Percentiles rank a stretch among this genome's conserved stretches.
These are phyloP conservation scores for Paramecium sexaurelia DNA, from an alignment of 73 alveolate genomes.

Conservation along the genomic window DNA sequence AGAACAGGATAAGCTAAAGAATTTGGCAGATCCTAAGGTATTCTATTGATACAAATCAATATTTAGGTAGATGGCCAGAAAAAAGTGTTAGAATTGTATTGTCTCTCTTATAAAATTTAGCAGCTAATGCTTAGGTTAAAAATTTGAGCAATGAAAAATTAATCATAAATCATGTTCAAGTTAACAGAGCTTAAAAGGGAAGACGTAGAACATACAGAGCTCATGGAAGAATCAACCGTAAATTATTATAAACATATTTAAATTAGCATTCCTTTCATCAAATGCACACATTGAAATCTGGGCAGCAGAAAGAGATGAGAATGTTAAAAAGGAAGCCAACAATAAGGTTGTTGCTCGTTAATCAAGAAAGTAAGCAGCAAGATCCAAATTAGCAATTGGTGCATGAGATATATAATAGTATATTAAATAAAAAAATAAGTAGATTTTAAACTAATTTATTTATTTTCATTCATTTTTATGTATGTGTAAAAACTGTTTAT, in stretches of 20 bases:
- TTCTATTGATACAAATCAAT: neutral
- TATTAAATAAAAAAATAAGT: neutral
- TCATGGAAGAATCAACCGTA: conserved; percentile 95
- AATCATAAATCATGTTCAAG: conserved; percentile 84
- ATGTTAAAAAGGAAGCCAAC: conserved; percentile 90
- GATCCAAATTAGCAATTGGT: conserved; percentile 79
- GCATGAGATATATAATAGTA: conserved; percentile 39
- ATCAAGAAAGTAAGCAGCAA: conserved; percentile 80
- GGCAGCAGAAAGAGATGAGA: conserved; percentile 88
- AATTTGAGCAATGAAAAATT: conserved; percentile 89
- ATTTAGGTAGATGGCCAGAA: conserved; percentile 93
- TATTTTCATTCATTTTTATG: no score
- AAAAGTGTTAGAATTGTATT: conserved; percentile 88
- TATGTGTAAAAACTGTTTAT: neutral
- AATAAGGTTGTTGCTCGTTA: conserved; percentile 68
- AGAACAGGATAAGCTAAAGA: conserved; percentile 92
- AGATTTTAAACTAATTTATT: neutral
- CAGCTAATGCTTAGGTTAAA: conserved; percentile 94
- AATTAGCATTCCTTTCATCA: conserved; percentile 82
- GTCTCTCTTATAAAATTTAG: conserved; percentile 85
- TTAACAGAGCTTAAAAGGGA: conserved; percentile 94
- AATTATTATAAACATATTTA: neutral
- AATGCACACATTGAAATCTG: conserved; percentile 93
- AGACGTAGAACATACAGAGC: conserved; percentile 99
- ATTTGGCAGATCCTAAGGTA: conserved; percentile 82